Conservation (phyloP, 1,139 yeast genomes). For the Ogataea hybrid region DNA sequence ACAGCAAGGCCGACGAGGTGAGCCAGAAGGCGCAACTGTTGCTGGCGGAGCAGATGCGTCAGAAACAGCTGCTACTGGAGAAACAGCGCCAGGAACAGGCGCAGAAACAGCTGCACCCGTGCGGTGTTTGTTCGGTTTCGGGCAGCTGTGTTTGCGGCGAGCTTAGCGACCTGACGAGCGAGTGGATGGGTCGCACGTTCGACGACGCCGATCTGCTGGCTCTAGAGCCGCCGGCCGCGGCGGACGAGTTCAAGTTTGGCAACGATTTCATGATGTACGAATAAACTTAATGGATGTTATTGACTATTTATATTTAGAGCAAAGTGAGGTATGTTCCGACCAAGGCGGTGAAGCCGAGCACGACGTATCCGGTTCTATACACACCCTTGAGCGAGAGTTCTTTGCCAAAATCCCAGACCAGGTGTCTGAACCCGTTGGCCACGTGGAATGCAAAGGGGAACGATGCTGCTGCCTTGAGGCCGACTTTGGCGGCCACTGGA, state of each 20-base stretch:
- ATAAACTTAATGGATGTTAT: conserved; percentile 10
- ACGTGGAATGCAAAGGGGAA: conserved; percentile 86
- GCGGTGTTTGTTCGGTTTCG: conserved; percentile 8
- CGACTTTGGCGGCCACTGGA: conserved; percentile 61
- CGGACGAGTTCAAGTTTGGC: conserved; percentile 23
- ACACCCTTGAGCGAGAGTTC: conserved; percentile 84
- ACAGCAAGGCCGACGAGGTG: conserved; percentile 18
- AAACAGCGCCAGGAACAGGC: conserved; percentile 14
- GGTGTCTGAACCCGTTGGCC: conserved; percentile 86
- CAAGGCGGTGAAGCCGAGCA: conserved; percentile 67
- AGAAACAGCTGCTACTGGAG: conserved; percentile 17
- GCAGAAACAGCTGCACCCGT: conserved; percentile 8
- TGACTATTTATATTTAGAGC: conserved; percentile 31
- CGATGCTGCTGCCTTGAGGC: conserved; percentile 67
- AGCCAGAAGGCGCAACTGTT: conserved; percentile 20
- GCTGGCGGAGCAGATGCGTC: conserved; percentile 20
- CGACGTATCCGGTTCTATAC: conserved; percentile 86
- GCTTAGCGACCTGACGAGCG: conserved; percentile 7
- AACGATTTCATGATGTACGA: conserved; percentile 29
- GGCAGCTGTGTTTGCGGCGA: conserved; percentile 7
- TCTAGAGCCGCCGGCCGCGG: conserved; percentile 1
- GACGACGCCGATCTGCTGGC: conserved; percentile 13
- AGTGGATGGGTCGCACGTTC: conserved; percentile 21
- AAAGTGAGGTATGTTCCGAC: conserved; percentile 58
- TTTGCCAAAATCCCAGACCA: conserved; percentile 85